A percentile compares a stretch with the other conserved stretches of the same genome.
Conservation (phyloP, 768 basidiomycete species). For the Boletus sensibilis region DNA sequence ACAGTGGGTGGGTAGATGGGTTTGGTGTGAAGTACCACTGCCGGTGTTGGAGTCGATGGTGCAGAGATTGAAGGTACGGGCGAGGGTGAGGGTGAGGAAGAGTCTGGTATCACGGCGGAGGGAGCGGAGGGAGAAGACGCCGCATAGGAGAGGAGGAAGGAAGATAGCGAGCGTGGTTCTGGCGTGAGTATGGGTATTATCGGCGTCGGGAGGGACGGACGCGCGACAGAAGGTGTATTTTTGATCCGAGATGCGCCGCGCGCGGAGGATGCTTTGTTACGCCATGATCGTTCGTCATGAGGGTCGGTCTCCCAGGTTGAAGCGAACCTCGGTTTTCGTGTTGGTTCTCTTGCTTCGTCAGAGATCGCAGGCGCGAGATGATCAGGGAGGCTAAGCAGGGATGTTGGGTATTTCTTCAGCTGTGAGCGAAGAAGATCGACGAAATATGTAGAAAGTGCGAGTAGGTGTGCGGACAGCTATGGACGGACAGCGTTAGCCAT, state of each 20-base stretch:
- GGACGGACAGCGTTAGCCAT: constrained; percentile 30
- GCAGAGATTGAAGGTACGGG: background rate
- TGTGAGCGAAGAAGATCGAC: constrained; percentile 32
- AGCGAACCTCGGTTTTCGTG: background rate
- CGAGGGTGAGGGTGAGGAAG: background rate
- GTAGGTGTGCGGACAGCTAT: constrained; percentile 29
- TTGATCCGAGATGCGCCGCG: background rate
- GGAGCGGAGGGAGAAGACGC: background rate
- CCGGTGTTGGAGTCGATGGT: constrained; percentile 3
- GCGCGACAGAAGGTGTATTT: background rate
- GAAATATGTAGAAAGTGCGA: constrained; percentile 31
- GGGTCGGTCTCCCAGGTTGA: constrained; percentile 10
- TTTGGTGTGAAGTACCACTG: constrained; percentile 58
- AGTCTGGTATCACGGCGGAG: background rate
- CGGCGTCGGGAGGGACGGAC: constrained; percentile 47
- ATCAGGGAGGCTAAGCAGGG: constrained; percentile 27
- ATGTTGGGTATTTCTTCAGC: constrained; percentile 29
- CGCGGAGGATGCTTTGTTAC: background rate
- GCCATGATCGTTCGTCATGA: background rate
- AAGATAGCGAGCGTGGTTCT: constrained; percentile 71
- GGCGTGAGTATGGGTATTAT: constrained; percentile 85
- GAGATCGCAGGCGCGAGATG: constrained; percentile 11
- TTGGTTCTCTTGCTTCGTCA: background rate
- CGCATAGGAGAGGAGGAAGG: constrained; percentile 45
- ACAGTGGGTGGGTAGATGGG: constrained; percentile 89